Conservation (phyloP, 2,329 filamentous ascomycete species). For the Alternaria hordeiaustralica region DNA sequence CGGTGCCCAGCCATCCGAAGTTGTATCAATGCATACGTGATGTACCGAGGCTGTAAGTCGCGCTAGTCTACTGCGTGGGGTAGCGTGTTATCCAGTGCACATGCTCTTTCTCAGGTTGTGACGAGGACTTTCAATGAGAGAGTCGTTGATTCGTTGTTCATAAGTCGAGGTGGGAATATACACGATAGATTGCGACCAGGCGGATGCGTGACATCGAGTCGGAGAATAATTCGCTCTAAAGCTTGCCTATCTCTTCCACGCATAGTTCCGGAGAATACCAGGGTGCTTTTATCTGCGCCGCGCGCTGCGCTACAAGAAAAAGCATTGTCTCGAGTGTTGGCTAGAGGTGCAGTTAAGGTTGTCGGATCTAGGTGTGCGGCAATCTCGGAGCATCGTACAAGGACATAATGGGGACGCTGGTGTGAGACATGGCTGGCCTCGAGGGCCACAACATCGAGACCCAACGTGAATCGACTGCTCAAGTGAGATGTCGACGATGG, state of each 20-base stretch:
- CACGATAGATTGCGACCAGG: not conserved
- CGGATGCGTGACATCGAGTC: not conserved
- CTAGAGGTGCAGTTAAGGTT: slow-evolving; percentile 31
- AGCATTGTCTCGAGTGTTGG: not conserved
- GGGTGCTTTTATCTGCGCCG: not conserved
- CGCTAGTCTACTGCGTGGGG: slow-evolving; percentile 5
- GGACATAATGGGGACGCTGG: not conserved
- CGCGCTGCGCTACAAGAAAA: not conserved
- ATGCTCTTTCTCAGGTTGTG: not conserved
- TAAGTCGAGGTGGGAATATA: not conserved
- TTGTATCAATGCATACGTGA: not conserved
- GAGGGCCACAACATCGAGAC: not conserved
- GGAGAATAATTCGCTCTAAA: not conserved
- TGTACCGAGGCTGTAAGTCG: slow-evolving; percentile 13
- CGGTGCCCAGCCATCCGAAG: not conserved
- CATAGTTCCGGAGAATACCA: not conserved
- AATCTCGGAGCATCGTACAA: slow-evolving; percentile 15
- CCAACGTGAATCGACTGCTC: not conserved
- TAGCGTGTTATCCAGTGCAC: not conserved
- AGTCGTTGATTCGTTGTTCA: not conserved
- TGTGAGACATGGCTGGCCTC: slow-evolving; percentile 17
- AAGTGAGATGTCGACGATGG: not conserved
- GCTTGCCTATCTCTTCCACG: not conserved
- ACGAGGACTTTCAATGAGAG: not conserved
- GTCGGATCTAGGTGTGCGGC: slow-evolving; percentile 13